Percentiles rank a stretch among this genome's conserved stretches.
Evolutionary conservation across 495 filamentous ascomycete species (phyloP).

Genomic region (Symbiotaphrina buchneri): DNA sequence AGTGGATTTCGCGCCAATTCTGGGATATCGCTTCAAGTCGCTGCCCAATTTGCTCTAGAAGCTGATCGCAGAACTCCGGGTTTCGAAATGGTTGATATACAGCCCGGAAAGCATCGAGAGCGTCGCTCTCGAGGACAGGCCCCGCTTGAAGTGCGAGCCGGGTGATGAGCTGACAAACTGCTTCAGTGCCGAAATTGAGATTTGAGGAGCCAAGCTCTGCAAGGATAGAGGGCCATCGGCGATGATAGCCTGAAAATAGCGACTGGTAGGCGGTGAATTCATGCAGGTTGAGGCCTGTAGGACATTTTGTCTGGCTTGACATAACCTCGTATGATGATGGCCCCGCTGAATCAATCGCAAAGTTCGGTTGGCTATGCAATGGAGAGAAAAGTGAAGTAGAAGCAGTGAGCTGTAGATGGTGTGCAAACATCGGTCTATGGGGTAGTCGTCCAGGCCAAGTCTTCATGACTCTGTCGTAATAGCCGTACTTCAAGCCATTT

Average conservation of each 20-base stretch:
- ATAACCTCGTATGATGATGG: conserved; percentile 31
- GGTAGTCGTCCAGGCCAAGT: conserved; percentile 9
- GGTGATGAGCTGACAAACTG: conserved; percentile 13
- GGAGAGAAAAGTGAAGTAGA: conserved; percentile 8
- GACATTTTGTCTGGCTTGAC: conserved; percentile 26
- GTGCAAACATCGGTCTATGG: conserved; percentile 9
- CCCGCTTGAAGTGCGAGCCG: conserved; percentile 25
- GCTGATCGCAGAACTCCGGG: conserved; percentile 16
- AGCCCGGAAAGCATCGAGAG: conserved; percentile 15
- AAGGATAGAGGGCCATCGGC: conserved; percentile 6
- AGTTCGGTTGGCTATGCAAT: conserved; percentile 6
- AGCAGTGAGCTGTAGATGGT: conserved; percentile 10
- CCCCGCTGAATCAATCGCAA: conserved; percentile 11
- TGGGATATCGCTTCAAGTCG: conserved; percentile 16
- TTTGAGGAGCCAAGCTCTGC: conserved; percentile 3
- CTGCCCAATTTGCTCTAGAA: conserved; percentile 18
- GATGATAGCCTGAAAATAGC: conserved; percentile 17
- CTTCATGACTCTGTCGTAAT: conserved; percentile 10
- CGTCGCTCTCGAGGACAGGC: conserved; percentile 11
- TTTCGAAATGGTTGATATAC: conserved; percentile 24
- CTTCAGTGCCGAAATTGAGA: conserved; percentile 14
- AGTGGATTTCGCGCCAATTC: conserved; percentile 28
- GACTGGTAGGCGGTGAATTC: conserved; percentile 28
- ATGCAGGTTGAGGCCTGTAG: conserved; percentile 18
- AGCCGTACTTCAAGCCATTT: conserved; percentile 11